phyloP scores from a whole-genome alignment of 1,284 basidiomycete species.

The Dichomitus squalens region DNA sequence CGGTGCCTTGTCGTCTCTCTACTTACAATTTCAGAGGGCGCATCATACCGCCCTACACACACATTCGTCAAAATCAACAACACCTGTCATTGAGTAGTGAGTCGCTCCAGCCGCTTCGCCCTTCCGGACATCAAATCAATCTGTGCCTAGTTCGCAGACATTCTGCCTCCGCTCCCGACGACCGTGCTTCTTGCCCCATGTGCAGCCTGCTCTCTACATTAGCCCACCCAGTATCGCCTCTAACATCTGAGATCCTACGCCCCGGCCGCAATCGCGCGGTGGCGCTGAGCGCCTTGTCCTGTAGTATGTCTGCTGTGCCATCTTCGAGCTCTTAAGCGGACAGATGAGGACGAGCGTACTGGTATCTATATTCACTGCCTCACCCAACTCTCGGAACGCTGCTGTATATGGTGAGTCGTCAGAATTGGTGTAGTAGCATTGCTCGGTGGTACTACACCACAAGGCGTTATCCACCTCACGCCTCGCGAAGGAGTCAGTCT shows the following conservation, averaged over 20 bases:
- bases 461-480: too few relatives aligned
- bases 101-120: not conserved
- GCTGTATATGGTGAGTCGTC: not conserved
- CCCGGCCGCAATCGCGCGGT: too few relatives aligned
- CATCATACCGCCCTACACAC: too few relatives aligned
- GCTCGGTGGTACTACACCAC: too few relatives aligned
- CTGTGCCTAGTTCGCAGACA: conserved; percentile 2
- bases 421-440: not conserved
- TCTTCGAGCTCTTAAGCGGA: not conserved
- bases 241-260: not conserved
- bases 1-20: too few relatives aligned
- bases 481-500: too few relatives aligned
- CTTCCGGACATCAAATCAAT: not conserved
- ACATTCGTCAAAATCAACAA: not conserved
- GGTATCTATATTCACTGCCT: not conserved
- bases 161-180: conserved; percentile 6
- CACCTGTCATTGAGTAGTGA: too few relatives aligned
- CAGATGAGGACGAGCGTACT: not conserved
- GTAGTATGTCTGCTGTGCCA: not conserved
- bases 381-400: not conserved
- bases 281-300: not conserved
- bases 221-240: not conserved
- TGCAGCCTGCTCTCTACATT: not conserved
- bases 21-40: too few relatives aligned
- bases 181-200: conserved; percentile 11